Evolutionary conservation across 352 stramenopile genomes (phyloP), one percentile per base, ranked within the genome.

Genomic region (Phytophthora lateralis): DNA sequence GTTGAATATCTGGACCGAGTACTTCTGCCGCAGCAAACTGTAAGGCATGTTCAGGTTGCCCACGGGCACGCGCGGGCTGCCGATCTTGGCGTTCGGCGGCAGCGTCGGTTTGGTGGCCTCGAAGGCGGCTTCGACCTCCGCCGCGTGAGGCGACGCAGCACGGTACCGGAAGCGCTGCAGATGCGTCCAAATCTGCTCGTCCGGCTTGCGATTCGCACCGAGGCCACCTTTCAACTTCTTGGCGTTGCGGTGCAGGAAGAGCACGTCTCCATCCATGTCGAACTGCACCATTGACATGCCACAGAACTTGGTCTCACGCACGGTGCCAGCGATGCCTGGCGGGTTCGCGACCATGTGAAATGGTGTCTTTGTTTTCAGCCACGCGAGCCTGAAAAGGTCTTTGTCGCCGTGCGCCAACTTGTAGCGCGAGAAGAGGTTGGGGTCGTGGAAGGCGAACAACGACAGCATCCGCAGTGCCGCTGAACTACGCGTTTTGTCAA

Each of bases 291-390:
- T 88, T 0, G 73, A 68, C 64, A 84, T 80, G 21, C 78, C 78
- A 39, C 78, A 88, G 37, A 85, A 85, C 26, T 80, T 80, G 44
- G 41, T 52, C 18, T 66, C 55, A 26, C 61, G 56, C 17, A 79
- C 51, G 24, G 67, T 64, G 5, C 78, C 78, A 1, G 73, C 75
- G 1, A 74, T 66, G 1, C 55, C 71, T 4, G 76, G 76, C 2
- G 78, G 73, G 6, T 60, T 72, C 2, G 60, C 42, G 26, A 88
- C 70, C 78, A 88, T 86, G 51, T 87, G 64, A 43, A 87, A 89
- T 11, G 67, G 32, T 2, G 69, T 73, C 21, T 74, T 63, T 0
- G 64, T 69, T 45, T 81, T 79, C 24, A 86, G 55, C 79, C 79
- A 89, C 18, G 79, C 79, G 4, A 87, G 60, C 1, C 79, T 72